Evolutionary conservation across 768 basidiomycete genomes (phyloP).

Genomic region (Boletus rubroflammeus): DNA sequence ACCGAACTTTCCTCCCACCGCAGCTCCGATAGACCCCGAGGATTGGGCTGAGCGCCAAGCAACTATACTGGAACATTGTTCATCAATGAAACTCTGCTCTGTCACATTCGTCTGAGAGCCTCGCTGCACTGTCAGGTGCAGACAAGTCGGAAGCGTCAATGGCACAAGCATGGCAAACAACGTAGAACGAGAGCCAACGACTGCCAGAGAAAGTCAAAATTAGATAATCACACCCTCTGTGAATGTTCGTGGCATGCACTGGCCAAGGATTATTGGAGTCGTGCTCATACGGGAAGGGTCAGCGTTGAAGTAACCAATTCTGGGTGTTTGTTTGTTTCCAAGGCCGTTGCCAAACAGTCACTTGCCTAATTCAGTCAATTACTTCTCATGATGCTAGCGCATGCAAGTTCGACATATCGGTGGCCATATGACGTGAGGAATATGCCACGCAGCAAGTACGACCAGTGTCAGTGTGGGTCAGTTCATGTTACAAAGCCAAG

Average conservation of each 20-base stretch:
- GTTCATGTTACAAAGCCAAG: neutral
- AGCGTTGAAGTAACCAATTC: conserved; percentile 5
- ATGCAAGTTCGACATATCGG: neutral
- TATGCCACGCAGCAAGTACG: neutral
- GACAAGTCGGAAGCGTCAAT: conserved; percentile 20
- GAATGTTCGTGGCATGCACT: conserved; percentile 7
- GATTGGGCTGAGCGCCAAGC: conserved; percentile 15
- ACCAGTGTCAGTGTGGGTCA: neutral
- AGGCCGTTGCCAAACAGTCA: conserved; percentile 28
- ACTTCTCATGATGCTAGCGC: neutral
- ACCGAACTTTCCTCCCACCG: conserved; percentile 21
- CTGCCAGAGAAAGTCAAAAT: neutral
- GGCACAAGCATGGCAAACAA: conserved; percentile 24
- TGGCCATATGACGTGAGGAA: no score
- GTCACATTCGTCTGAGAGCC: conserved; percentile 8
- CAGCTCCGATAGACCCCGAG: conserved; percentile 12
- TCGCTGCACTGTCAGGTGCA: conserved; percentile 7
- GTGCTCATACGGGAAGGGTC: conserved; percentile 5
- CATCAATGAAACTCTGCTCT: conserved; percentile 26
- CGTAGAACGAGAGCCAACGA: neutral
- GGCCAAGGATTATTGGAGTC: neutral
- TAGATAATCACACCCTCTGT: neutral
- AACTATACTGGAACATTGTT: conserved; percentile 13
- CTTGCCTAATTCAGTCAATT: neutral
- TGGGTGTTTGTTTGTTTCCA: conserved; percentile 29